Base-by-base conservation (phyloP, 2,329 filamentous ascomycete genomes). In the Biscogniauxia sp. region DNA sequence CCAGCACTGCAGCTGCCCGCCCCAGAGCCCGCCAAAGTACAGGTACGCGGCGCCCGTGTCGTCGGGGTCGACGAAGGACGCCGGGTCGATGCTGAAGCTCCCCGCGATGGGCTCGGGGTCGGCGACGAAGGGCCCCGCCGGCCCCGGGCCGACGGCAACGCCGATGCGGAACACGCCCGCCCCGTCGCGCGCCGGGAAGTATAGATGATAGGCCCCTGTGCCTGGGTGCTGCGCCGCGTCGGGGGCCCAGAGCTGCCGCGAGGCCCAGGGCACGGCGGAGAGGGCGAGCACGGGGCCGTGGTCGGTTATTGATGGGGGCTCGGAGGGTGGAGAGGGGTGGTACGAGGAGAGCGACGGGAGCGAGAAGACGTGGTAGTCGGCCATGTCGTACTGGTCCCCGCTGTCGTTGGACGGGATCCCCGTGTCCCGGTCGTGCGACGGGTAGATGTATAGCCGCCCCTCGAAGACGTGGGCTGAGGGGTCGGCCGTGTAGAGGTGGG, bases 361-460 rank as follows among this genome's bases (percentile, higher is more conserved):
- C 66, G 84, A 88, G 75, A 93, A 88, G 73, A 93, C 90, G 75
- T 93, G 90, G 81, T 93, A 93, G 79, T 93, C 90, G 59, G 78
- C 82, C 90, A 93, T 93, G 78, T 92, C 90, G 74, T 92, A 93
- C 74, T 93, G 90, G 77, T 92, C 90, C 72, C 90, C 90, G 81
- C 92, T 92, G 81, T 93, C 90, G 78, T 93, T 93, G 80, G 89
- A 88, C 60, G 83, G 60, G 74, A 92, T 90, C 74, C 87, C 83
- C 5, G 88, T 91, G 74, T 91, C 88, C 66, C 89, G 84, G 76
- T 93, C 90, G 77, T 93, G 90, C 20, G 89, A 93, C 20, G 90
- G 90, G 78, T 93, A 93, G 76, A 93, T 84, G 79, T 92, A 93
- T 62, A 93, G 77, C 66, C 83, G 87, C 74, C 82, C 84, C 64